Conservation (phyloP, 2,329 filamentous ascomycete species). For the Phyllachora maydis region DNA sequence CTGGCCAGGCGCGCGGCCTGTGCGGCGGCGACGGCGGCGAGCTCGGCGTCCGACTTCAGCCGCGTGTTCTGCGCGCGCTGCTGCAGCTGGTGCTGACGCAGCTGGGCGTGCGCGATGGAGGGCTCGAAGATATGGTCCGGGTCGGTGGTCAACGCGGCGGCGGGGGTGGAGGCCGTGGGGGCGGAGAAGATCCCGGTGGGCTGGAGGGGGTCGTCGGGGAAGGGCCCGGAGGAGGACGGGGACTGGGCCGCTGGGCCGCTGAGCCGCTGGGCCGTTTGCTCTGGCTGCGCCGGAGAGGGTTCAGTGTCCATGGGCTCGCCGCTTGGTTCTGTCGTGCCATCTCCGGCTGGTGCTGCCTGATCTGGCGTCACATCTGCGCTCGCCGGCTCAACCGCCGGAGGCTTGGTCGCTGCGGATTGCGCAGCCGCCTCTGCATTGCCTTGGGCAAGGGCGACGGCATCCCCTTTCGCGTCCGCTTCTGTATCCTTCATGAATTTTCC, state of each 20-base stretch:
- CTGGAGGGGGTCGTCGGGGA: constrained; percentile 19
- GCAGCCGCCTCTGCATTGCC: too few species aligned
- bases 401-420: too few species aligned
- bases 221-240: too few species aligned
- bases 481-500: constrained; percentile 47
- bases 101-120: constrained; percentile 54
- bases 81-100: constrained; percentile 48
- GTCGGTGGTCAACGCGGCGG: constrained; percentile 45
- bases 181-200: constrained; percentile 59
- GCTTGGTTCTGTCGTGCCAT: constrained; percentile 2
- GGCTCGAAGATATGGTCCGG: constrained; percentile 60
- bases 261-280: neutral
- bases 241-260: constrained; percentile 2
- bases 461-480: constrained; percentile 7
- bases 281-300: constrained; percentile 1
- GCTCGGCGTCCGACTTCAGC: constrained; percentile 64
- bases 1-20: constrained; percentile 44
- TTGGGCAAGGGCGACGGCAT: too few species aligned
- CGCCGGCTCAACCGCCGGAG: too few species aligned
- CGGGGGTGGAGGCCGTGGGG: constrained; percentile 52
- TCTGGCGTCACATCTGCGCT: too few species aligned
- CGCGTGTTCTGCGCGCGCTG: constrained; percentile 48
- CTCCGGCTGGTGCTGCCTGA: constrained; percentile 3
- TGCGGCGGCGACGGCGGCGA: constrained; percentile 46
- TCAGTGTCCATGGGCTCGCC: constrained; percentile 5